Base-by-base conservation (phyloP, 306 rosid species). In the Cucumis cinereus region DNA sequence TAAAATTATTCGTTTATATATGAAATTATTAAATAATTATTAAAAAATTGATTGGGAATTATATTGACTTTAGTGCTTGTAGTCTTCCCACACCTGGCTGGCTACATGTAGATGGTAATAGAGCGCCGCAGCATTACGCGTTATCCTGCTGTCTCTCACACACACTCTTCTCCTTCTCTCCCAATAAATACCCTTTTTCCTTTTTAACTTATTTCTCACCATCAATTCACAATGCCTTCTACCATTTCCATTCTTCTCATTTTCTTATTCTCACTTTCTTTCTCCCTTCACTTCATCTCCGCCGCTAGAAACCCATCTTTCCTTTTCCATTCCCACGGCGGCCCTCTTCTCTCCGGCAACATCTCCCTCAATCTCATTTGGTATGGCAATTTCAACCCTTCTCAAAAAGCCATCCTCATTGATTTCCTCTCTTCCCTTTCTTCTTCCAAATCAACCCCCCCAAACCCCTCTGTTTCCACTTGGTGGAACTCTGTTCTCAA, bases 351-450 rank as follows among this genome's bases (percentile, higher is more conserved):
- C 3, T 23, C 58, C 0, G 91, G 90, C 1, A 78, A 84, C 50
- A 66, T 83, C 77, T 62, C 92, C 66, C 17, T 88, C 72, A 87
- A 90, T 74, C 84, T 92, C 10, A 85, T 92, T 4, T 92, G 93
- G 93, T 92, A 90, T 45, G 98, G 93, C 5, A 84, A 80, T 6
- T 92, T 92, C 87, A 87, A 62, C 7, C 86, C 92, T 5, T 79
- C 92, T 63, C 94, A 90, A 59, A 79, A 83, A 17, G 91, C 92
- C 17, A 86, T 89, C 20, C 43, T 90, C 73, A 23, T 96, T 12
- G 89, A 92, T 52, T 92, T 92, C 82, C n/a, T 92, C 73, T 22
- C 88, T 82, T 92, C 96, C 22, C 84, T 87, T 35, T 80, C 88
- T 33, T 67, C 92, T 62, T 56, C 83, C 59, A 57, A 74, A 2